A percentile compares a stretch with the other conserved stretches of the same genome.
phyloP scores from a whole-genome alignment of 495 filamentous ascomycete species.

The Delitschia confertaspora region DNA sequence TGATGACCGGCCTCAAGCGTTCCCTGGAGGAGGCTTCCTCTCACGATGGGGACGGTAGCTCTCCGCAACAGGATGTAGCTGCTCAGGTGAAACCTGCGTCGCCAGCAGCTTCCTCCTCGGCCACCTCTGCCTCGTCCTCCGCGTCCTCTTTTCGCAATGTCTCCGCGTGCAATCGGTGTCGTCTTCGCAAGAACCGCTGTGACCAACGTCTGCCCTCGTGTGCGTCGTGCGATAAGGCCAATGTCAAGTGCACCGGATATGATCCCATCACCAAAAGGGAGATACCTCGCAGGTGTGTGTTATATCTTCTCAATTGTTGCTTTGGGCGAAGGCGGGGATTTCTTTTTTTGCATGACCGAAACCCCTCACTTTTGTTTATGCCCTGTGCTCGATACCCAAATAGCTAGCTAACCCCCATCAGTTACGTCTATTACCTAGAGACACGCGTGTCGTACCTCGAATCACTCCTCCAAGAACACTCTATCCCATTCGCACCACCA shows the following conservation, averaged over 20 bases:
- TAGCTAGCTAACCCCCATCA: slow-evolving; percentile 36
- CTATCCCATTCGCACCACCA: slow-evolving; percentile 62
- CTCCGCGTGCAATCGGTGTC: slow-evolving; percentile 87
- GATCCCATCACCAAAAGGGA: slow-evolving; percentile 93
- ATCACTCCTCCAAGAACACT: slow-evolving; percentile 58
- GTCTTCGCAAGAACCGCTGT: slow-evolving; percentile 86
- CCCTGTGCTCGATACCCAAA: slow-evolving; percentile 2
- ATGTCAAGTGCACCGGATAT: slow-evolving; percentile 83
- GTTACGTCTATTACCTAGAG: slow-evolving; percentile 93
- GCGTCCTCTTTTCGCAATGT: slow-evolving; percentile 79
- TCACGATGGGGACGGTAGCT: slow-evolving; percentile 14
- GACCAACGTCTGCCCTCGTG: slow-evolving; percentile 88
- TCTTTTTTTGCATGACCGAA: neutral
- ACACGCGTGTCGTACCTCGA: slow-evolving; percentile 77
- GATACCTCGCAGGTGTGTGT: slow-evolving; percentile 65
- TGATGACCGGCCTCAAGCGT: slow-evolving; percentile 26
- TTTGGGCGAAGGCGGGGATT: too few species aligned
- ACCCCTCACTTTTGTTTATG: slow-evolving; percentile 1
- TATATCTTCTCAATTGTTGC: slow-evolving; percentile 2
- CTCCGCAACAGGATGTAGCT: slow-evolving; percentile 15
- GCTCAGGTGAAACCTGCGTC: slow-evolving; percentile 16
- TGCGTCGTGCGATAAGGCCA: slow-evolving; percentile 81
- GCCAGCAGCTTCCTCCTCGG: slow-evolving; percentile 14
- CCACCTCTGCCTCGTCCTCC: slow-evolving; percentile 33
- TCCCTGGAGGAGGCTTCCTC: slow-evolving; percentile 22